These are phyloP conservation scores for Talaromyces thailandensis DNA, from an alignment of 495 filamentous ascomycete genomes.

Conservation along the genomic window DNA sequence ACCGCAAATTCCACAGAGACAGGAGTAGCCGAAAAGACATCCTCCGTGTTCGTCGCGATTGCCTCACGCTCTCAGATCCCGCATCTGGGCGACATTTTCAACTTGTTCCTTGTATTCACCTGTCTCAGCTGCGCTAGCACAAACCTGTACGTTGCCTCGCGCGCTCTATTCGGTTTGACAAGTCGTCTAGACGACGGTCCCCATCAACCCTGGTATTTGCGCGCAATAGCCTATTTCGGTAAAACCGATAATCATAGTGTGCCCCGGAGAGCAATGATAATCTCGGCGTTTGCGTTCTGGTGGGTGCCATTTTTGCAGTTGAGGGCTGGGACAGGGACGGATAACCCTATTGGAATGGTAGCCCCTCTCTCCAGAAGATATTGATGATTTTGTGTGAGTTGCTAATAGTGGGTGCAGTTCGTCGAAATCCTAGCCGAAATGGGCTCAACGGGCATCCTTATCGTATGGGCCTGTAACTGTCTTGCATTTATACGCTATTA, in stretches of 20 bases:
- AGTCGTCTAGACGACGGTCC: slow-evolving; percentile 16
- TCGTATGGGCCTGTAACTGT: slow-evolving; percentile 37
- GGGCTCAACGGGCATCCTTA: slow-evolving; percentile 26
- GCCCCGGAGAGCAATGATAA: slow-evolving; percentile 26
- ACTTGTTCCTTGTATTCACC: slow-evolving; percentile 31
- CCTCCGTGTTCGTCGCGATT: slow-evolving; percentile 31
- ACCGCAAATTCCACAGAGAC: not conserved
- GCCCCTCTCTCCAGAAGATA: not conserved
- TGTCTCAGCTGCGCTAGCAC: slow-evolving; percentile 31
- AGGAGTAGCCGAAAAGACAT: not conserved
- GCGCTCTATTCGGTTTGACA: slow-evolving; percentile 35
- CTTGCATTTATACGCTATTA: slow-evolving; percentile 36
- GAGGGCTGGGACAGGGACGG: slow-evolving; percentile 1
- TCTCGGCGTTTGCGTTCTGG: slow-evolving; percentile 27
- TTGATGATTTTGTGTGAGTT: not conserved
- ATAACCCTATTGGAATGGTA: slow-evolving; percentile 8
- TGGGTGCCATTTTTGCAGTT: slow-evolving; percentile 39
- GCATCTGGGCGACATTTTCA: slow-evolving; percentile 25
- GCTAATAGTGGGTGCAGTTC: slow-evolving; percentile 13
- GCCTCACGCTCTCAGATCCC: slow-evolving; percentile 17
- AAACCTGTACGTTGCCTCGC: slow-evolving; percentile 37
- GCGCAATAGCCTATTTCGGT: slow-evolving; percentile 21
- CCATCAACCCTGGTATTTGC: slow-evolving; percentile 8
- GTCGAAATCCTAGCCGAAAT: slow-evolving; percentile 27
- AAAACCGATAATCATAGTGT: slow-evolving; percentile 21